These are phyloP conservation scores for Penicillium antarcticum DNA, from an alignment of 495 filamentous ascomycete species.

Conservation along the genomic window DNA sequence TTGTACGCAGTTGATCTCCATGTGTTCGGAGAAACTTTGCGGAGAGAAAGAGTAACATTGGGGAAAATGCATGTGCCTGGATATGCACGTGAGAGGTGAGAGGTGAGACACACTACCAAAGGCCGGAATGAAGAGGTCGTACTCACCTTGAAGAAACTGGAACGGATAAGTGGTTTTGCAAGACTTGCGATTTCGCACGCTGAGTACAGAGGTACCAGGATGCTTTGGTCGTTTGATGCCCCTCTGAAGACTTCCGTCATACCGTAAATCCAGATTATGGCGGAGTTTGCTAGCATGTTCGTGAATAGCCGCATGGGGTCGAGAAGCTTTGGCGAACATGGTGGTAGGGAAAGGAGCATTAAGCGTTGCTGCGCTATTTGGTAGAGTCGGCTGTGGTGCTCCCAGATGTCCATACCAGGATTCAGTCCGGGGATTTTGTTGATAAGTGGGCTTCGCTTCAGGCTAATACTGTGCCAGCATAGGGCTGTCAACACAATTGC, in stretches of 20 bases:
- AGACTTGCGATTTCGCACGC: slow-evolving; percentile 2
- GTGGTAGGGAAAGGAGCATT: slow-evolving; percentile 1
- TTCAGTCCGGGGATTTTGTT: not conserved
- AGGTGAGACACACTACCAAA: not conserved
- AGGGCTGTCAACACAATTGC: slow-evolving; percentile 2
- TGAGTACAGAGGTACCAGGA: slow-evolving; percentile 1
- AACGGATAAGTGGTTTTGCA: slow-evolving; percentile 1
- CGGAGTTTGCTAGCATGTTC: slow-evolving; percentile 5
- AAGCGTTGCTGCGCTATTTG: slow-evolving; percentile 2
- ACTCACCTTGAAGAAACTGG: slow-evolving; percentile 1
- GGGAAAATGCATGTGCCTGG: slow-evolving; percentile 6
- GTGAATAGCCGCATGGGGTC: slow-evolving; percentile 6
- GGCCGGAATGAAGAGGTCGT: no score
- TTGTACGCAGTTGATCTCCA: not conserved
- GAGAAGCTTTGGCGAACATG: not conserved
- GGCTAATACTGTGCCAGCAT: slow-evolving; percentile 3
- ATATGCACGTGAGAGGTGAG: not conserved
- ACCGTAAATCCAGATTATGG: slow-evolving; percentile 2
- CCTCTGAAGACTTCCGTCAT: not conserved
- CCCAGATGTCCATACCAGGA: not conserved
- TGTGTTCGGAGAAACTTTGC: slow-evolving; percentile 4
- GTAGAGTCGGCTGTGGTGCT: not conserved
- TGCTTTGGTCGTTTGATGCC: not conserved
- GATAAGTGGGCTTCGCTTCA: not conserved
- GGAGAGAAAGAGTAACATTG: slow-evolving; percentile 4